A percentile compares a stretch with the other conserved stretches of the same genome.
Conservation (phyloP, 2,329 filamentous ascomycete genomes). For the Phialophora tarda region DNA sequence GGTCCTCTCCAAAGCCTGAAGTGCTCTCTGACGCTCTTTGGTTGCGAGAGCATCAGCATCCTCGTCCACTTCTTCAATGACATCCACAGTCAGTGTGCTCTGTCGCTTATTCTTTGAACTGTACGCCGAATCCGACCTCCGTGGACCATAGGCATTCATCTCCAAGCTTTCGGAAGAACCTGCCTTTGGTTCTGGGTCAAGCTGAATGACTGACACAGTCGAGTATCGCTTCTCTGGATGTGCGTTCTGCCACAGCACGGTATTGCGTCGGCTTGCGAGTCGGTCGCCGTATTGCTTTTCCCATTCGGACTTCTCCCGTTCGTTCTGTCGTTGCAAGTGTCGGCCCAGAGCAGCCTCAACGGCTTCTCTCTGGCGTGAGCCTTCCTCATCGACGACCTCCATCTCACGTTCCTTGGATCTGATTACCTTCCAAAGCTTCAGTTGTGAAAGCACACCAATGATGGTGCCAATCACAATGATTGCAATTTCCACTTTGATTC, state of each 20-base stretch:
- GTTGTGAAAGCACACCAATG: conserved; percentile 79
- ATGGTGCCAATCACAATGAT: conserved; percentile 75
- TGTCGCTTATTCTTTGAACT: conserved; percentile 34
- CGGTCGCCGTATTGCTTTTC: conserved; percentile 76
- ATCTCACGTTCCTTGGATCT: conserved; percentile 57
- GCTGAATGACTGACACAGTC: conserved; percentile 29
- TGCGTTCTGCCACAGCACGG: conserved; percentile 60
- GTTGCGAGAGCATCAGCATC: conserved; percentile 46
- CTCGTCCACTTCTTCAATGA: conserved; percentile 38
- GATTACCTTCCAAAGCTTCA: conserved; percentile 84
- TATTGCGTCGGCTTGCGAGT: conserved; percentile 46
- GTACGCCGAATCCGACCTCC: conserved; percentile 12
- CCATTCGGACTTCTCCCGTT: conserved; percentile 64
- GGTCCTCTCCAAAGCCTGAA: conserved; percentile 88
- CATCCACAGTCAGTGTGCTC: conserved; percentile 35
- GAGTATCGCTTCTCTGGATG: conserved; percentile 44
- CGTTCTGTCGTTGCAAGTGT: conserved; percentile 56
- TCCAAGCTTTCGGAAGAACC: conserved; percentile 32
- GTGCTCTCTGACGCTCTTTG: conserved; percentile 77
- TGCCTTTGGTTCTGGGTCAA: conserved; percentile 10
- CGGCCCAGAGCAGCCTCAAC: conserved; percentile 75
- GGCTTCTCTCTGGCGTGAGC: conserved; percentile 61
- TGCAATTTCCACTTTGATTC: conserved; percentile 84
- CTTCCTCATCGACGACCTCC: conserved; percentile 56
- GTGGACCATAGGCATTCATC: conserved; percentile 30